Base-by-base conservation (phyloP, 345 rosid species). In the Acer saccharum region DNA sequence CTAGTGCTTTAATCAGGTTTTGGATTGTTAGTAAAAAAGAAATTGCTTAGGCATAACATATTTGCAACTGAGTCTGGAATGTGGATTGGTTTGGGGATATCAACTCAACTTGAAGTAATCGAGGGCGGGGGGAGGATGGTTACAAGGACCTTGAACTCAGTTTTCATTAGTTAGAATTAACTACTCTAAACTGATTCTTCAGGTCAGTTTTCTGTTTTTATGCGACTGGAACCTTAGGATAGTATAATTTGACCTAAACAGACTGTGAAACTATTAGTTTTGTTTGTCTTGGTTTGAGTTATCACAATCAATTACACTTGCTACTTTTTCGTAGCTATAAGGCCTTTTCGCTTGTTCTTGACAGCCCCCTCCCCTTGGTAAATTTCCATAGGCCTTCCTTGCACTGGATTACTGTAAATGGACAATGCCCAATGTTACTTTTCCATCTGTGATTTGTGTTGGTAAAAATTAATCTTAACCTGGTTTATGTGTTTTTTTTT, bases 271-370 rank as follows among this genome's bases (percentile, higher is more conserved):
- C n/a, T 52, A 16, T 52, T 52, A 14, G n/a, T 16, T 14, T 52
- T 23, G 41, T 69, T 50, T 41, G 70, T 41, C 73, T 50, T 69
- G 58, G 32, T 60, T 58, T 72, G 50, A 72, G 27, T 72, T 8
- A n/a, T 13, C 35, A 58, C 11, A 17, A 35, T 72, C 63, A 27
- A n/a, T 17, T 70, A 27, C 7, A 29, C 20, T 48, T 70, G 62
- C 44, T 14, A 32, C 20, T 23, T 46, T 2, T 69, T 7, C 39
- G 11, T 70, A 6, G 17, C 43, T 48, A 69, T 7, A 68, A 68
- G 57, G 9, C 35, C 8, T n/a, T 44, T 18, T 41, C 61, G 0
- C 25, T 23, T 16, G 39, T 54, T 27, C 63, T 3, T 29, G 39
- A 16, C 63, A 52, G 32, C 27, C 61, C 1, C 62, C 62, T 18